Evolutionary conservation across 768 basidiomycete species (phyloP).

Genomic region (Boletales sp.): DNA sequence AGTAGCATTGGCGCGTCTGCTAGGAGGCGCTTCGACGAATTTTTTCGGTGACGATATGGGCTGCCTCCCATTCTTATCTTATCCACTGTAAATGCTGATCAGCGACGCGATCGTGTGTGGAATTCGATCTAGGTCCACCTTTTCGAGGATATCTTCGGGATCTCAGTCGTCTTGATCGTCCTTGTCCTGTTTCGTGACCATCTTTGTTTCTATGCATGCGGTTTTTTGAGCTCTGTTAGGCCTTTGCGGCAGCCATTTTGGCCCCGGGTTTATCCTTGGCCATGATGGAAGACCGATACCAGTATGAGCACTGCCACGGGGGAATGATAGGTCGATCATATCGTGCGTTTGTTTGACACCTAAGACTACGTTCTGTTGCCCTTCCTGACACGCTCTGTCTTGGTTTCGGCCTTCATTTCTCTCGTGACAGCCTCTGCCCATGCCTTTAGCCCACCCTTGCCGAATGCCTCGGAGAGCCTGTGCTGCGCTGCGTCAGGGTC

Average conservation of each 20-base stretch:
- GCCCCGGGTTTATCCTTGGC: constrained; percentile 14
- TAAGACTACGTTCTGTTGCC: neutral
- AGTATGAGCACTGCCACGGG: neutral
- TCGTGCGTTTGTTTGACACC: neutral
- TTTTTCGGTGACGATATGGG: constrained; percentile 85
- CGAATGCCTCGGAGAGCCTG: constrained; percentile 53
- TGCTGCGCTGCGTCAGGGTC: constrained; percentile 44
- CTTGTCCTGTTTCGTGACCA: constrained; percentile 45
- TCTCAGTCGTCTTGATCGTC: constrained; percentile 70
- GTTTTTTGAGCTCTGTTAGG: constrained; percentile 67
- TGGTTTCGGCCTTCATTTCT: constrained; percentile 58
- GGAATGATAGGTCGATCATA: neutral
- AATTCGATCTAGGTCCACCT: constrained; percentile 39
- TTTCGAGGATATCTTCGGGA: constrained; percentile 79
- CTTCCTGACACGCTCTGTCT: constrained; percentile 41
- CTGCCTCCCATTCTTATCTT: constrained; percentile 77
- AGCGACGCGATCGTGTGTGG: neutral
- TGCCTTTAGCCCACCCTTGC: constrained; percentile 51
- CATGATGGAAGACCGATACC: constrained; percentile 3
- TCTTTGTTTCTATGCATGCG: constrained; percentile 66
- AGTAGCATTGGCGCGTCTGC: constrained; percentile 79
- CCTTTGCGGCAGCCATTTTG: constrained; percentile 50
- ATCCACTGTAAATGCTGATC: constrained; percentile 49
- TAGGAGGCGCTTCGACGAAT: constrained; percentile 76
- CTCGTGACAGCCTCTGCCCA: constrained; percentile 52